A percentile compares a stretch with the other conserved stretches of the same genome.
These are phyloP conservation scores for Amorphotheca resinae DNA, from an alignment of 495 filamentous ascomycete genomes.

Conservation along the genomic window DNA sequence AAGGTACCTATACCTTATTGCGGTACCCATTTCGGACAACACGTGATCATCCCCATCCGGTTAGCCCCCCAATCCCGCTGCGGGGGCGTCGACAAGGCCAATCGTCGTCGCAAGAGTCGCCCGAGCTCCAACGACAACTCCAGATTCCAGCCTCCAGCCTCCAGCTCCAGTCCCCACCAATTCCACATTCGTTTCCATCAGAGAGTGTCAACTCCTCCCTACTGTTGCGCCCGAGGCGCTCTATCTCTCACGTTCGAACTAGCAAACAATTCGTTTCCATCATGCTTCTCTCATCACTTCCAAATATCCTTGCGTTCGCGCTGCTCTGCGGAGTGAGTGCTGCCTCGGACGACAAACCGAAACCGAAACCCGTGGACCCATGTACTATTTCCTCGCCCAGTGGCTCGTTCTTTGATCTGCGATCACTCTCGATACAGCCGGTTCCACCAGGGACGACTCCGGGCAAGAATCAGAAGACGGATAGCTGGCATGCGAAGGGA, in stretches of 20 bases:
- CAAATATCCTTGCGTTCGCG: slow-evolving; percentile 21
- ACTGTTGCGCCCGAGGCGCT: slow-evolving; percentile 14
- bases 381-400: slow-evolving; percentile 72
- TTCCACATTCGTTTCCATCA: too few relatives aligned
- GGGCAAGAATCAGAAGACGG: slow-evolving; percentile 31
- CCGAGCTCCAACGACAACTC: too few relatives aligned
- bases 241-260: too few relatives aligned
- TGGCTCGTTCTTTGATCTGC: slow-evolving; percentile 84
- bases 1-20: too few relatives aligned
- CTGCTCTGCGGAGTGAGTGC: slow-evolving; percentile 20
- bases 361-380: slow-evolving; percentile 34
- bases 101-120: too few relatives aligned
- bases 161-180: too few relatives aligned
- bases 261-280: too few relatives aligned
- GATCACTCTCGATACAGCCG: slow-evolving; percentile 51
- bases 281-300: slow-evolving; percentile 17
- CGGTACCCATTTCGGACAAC: too few relatives aligned
- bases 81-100: too few relatives aligned
- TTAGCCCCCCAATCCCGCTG: too few relatives aligned
- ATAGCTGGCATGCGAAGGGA: slow-evolving; percentile 54
- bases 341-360: slow-evolving; percentile 24
- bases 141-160: too few relatives aligned
- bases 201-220: background rate
- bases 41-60: too few relatives aligned
- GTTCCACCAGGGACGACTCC: slow-evolving; percentile 39